Conservation (phyloP, 2,329 filamentous ascomycete genomes). For the Ophiostoma sp. region DNA sequence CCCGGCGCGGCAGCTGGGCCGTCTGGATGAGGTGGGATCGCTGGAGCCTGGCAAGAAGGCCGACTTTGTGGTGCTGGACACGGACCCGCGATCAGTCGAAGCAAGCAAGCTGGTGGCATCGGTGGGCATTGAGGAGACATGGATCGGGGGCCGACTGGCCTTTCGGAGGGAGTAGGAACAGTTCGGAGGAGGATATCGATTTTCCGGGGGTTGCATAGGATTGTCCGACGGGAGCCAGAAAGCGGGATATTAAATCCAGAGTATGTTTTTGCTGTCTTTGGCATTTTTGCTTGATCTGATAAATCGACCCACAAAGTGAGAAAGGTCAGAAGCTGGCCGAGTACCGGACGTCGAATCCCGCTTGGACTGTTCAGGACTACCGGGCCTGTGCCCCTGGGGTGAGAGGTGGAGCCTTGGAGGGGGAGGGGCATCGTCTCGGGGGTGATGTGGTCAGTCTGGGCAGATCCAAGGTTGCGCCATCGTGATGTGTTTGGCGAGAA, state of each 20-base stretch:
- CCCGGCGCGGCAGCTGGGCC: conserved; percentile 25
- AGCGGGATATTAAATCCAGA: background rate
- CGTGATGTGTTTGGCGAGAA: background rate
- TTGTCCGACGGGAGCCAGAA: background rate
- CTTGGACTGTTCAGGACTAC: conserved; percentile 4
- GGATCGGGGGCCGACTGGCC: conserved; percentile 18
- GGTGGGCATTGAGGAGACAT: conserved; percentile 25
- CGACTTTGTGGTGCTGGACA: conserved; percentile 26
- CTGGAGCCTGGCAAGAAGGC: conserved; percentile 27
- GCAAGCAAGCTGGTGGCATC: conserved; percentile 1
- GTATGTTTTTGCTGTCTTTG: background rate
- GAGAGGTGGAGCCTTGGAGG: background rate
- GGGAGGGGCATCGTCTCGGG: background rate
- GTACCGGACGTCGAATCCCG: conserved; percentile 7
- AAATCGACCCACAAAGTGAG: background rate
- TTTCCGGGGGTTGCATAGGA: background rate
- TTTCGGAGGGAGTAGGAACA: background rate
- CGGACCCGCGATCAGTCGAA: conserved; percentile 20
- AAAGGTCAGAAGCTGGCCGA: background rate
- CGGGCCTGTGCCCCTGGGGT: conserved; percentile 1
- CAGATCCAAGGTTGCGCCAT: conserved; percentile 16
- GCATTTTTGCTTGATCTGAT: background rate
- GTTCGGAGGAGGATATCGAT: background rate
- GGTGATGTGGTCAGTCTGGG: background rate
- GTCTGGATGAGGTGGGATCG: conserved; percentile 24